phyloP scores from a whole-genome alignment of 805 yeast species.

The Metschnikowia lochheadii region DNA sequence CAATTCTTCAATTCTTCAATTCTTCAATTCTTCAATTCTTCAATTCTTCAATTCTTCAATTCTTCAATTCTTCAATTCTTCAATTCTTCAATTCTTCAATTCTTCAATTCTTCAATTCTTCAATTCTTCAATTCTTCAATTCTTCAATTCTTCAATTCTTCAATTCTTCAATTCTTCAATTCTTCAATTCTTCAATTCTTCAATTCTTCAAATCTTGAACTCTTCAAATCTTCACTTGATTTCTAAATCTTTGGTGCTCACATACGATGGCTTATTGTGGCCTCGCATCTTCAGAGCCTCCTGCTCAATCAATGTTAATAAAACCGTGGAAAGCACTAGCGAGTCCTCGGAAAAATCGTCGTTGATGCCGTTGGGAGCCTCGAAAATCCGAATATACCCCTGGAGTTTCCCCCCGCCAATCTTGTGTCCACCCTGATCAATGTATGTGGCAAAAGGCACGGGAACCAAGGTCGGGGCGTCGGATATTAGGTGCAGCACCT shows the following conservation, averaged over 20 bases:
- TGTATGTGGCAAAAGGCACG: constrained; percentile 29
- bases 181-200: too few relatives aligned
- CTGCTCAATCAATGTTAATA: constrained; percentile 31
- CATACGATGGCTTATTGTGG: constrained; percentile 22
- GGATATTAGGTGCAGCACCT: constrained; percentile 19
- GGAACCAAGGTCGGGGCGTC: constrained; percentile 18
- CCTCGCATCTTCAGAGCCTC: constrained; percentile 33
- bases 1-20: too few relatives aligned
- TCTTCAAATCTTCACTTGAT: too few relatives aligned
- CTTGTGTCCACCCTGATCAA: constrained; percentile 24
- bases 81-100: too few relatives aligned
- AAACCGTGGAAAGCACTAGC: constrained; percentile 21
- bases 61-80: too few relatives aligned
- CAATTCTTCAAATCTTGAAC: too few relatives aligned
- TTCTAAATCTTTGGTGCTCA: neutral
- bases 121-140: too few relatives aligned
- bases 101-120: too few relatives aligned
- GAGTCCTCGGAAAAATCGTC: constrained; percentile 17
- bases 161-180: too few relatives aligned
- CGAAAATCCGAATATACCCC: constrained; percentile 22
- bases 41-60: too few relatives aligned
- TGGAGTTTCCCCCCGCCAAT: constrained; percentile 20
- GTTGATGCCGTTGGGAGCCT: constrained; percentile 12
- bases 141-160: too few relatives aligned
- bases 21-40: too few relatives aligned